These are phyloP conservation scores for Trichoderma atrobrunneum DNA, from an alignment of 2,329 filamentous ascomycete genomes.

Conservation along the genomic window DNA sequence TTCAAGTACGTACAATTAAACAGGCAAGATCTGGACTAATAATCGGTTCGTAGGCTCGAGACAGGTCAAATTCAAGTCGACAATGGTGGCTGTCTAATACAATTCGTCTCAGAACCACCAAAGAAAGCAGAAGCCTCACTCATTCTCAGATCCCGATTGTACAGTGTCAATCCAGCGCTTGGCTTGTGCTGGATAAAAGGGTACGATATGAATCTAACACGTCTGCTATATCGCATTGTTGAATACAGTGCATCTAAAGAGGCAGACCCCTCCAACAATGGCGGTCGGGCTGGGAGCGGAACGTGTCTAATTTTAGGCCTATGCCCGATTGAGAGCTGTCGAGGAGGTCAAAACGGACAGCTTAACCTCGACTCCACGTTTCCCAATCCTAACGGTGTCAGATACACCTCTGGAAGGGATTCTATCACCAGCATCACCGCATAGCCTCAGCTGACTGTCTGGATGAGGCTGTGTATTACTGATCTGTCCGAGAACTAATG, in stretches of 20 bases:
- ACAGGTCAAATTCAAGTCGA: background rate
- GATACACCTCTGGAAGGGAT: constrained; percentile 17
- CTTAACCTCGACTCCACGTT: constrained; percentile 27
- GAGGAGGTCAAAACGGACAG: constrained; percentile 26
- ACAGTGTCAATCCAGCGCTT: constrained; percentile 1
- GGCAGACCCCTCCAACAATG: constrained; percentile 18
- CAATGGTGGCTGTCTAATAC: background rate
- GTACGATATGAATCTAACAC: background rate
- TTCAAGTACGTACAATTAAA: background rate
- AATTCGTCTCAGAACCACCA: background rate
- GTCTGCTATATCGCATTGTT: constrained; percentile 13
- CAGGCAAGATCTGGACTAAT: background rate
- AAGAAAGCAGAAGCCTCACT: background rate
- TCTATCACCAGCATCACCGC: background rate
- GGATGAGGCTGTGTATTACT: background rate
- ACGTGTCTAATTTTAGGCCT: constrained; percentile 16
- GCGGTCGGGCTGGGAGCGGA: background rate
- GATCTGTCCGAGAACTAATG: constrained; percentile 2
- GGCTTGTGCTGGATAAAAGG: background rate
- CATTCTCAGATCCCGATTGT: background rate
- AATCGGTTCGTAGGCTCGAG: background rate
- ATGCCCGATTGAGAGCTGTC: constrained; percentile 28
- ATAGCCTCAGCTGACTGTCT: background rate
- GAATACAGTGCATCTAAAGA: constrained; percentile 18
- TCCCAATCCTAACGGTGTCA: background rate